Conservation (phyloP, 2,329 filamentous ascomycete genomes). For the Ascochyta rabiei region DNA sequence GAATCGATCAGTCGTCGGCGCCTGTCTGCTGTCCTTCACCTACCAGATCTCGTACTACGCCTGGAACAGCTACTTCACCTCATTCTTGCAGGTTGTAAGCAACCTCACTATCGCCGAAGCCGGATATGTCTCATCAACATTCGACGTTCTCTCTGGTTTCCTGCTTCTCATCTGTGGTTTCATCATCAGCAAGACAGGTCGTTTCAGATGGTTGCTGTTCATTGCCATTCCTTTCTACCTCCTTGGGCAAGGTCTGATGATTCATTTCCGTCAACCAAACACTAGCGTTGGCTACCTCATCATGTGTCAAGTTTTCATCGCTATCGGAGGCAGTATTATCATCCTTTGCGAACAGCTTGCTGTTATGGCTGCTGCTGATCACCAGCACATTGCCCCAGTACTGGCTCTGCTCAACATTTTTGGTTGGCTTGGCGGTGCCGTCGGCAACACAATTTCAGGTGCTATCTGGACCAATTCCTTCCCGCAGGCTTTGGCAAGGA, state of each 20-base stretch:
- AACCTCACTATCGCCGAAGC: constrained; percentile 35
- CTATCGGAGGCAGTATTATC: constrained; percentile 30
- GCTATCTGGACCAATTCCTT: constrained; percentile 63
- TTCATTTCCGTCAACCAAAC: constrained; percentile 47
- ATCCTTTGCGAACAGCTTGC: constrained; percentile 32
- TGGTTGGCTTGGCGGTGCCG: constrained; percentile 58
- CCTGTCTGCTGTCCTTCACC: constrained; percentile 62
- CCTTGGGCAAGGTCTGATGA: constrained; percentile 67
- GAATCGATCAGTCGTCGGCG: constrained; percentile 66
- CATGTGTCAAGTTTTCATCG: constrained; percentile 33
- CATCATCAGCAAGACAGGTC: constrained; percentile 28
- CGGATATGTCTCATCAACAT: constrained; percentile 44
- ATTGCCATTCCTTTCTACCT: constrained; percentile 63
- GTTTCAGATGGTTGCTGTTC: constrained; percentile 47
- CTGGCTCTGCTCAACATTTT: constrained; percentile 61
- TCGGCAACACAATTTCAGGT: constrained; percentile 59
- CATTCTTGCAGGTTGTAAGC: constrained; percentile 47
- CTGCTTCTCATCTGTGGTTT: constrained; percentile 24
- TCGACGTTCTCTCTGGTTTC: constrained; percentile 39
- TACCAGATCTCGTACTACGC: constrained; percentile 55
- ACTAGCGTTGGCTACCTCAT: constrained; percentile 22
- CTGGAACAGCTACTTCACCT: constrained; percentile 48
- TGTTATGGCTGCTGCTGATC: constrained; percentile 38
- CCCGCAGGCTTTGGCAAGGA: constrained; percentile 22
- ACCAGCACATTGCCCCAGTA: constrained; percentile 55